Conservation (phyloP, 768 basidiomycete species). For the Kwoniella sp. region DNA sequence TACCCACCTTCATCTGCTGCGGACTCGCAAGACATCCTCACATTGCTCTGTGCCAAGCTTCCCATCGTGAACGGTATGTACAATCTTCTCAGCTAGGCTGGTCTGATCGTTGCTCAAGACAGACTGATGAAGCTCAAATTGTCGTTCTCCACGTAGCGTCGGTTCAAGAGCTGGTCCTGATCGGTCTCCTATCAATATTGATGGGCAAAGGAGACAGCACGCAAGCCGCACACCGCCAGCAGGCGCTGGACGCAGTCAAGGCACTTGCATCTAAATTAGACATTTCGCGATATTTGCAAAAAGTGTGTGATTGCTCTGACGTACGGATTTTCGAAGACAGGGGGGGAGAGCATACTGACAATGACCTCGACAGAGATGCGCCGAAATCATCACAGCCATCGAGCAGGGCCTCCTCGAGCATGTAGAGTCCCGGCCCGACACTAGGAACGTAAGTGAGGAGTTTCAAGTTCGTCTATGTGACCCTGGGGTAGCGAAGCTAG, state of each 20-base stretch:
- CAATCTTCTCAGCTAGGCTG: not conserved
- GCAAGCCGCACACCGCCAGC: not conserved
- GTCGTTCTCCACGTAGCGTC: slow-evolving; percentile 10
- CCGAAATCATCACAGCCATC: slow-evolving; percentile 7
- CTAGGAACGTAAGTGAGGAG: slow-evolving; percentile 5
- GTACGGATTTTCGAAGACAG: not conserved
- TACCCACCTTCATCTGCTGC: not conserved
- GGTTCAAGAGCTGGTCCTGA: slow-evolving; percentile 27
- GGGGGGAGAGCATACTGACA: not conserved
- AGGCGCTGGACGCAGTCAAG: not conserved
- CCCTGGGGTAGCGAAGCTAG: too few relatives aligned
- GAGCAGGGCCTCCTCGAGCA: slow-evolving; percentile 6
- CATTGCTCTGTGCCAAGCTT: not conserved
- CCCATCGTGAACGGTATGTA: not conserved
- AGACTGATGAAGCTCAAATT: too few relatives aligned
- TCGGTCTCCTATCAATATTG: slow-evolving; percentile 15
- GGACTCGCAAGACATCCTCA: not conserved
- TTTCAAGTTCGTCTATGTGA: too few relatives aligned
- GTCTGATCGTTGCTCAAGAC: not conserved
- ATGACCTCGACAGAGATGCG: slow-evolving; percentile 16
- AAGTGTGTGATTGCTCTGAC: slow-evolving; percentile 10
- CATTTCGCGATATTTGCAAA: slow-evolving; percentile 8
- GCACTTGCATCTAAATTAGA: not conserved
- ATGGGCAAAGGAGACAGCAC: not conserved
- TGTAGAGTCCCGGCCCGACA: slow-evolving; percentile 7